Base-by-base conservation (phyloP, 2,329 filamentous ascomycete genomes). In the Beauveria caledonica region DNA sequence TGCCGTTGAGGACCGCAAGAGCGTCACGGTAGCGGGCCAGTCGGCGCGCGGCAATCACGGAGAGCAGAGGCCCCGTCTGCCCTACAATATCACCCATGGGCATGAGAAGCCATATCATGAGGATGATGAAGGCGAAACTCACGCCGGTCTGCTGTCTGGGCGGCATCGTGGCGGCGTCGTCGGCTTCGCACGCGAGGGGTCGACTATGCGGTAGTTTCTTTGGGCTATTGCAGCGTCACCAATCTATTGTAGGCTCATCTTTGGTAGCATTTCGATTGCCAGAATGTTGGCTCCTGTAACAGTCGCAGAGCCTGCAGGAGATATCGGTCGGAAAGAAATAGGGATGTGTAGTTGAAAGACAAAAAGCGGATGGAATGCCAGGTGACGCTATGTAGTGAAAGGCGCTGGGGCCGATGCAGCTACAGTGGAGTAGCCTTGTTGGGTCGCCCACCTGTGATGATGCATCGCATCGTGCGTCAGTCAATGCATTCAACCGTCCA, bases 1-100 rank as follows among this genome's bases (percentile, higher is more conserved):
- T 83, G 60, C 71, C 71, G 67, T 85, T 85, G 45, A 87, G 72
- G 19, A 83, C 72, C 54, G 74, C 70, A 62, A 83, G 80, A 2
- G 82, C 78, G 60, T 77, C 71, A 46, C 78, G 76, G 63, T 84
- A 82, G 44, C 77, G 76, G n/a, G 71, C 72, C 17, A 86, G 73
- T 11, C 82, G 79, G 58, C 77, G 55, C 70, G 74, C 49, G 67
- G 73, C 72, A 29, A 76, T 64, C 33, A 74, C 73, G 3, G 74
- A 74, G 1, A 71, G 63, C 3, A 70, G 64, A 2, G 71, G 65
- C 4, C 57, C 61, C 21, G 72, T 70, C 52, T 73, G 69, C 27
- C 67, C 66, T 27, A 67, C 69, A 46, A 70, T 71, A 25, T 75
- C 73, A 57, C 67, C 68, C 48, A 73, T 73, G 10, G 74, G 74